Percentiles rank a stretch among this genome's conserved stretches.
These are phyloP conservation scores for Breviolum minutum DNA, from an alignment of 73 alveolate genomes.

Conservation along the genomic window DNA sequence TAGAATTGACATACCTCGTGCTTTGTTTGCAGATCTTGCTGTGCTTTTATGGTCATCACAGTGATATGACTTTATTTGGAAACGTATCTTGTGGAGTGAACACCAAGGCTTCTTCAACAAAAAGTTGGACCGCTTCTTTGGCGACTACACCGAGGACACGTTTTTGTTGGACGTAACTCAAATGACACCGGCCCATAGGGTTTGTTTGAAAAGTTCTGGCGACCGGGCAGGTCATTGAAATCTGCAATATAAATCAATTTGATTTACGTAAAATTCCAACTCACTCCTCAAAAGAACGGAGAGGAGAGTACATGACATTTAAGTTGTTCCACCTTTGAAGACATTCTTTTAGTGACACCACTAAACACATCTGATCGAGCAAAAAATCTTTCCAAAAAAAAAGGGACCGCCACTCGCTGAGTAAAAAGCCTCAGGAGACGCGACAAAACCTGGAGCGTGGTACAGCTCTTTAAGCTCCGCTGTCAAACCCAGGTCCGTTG, in stretches of 20 bases:
- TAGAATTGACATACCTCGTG: no score
- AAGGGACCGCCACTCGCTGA: not conserved
- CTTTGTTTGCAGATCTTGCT: no score
- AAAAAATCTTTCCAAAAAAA: no score
- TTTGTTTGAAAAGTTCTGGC: not conserved
- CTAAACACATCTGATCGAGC: no score
- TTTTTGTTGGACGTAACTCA: no score
- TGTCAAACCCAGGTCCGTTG: not conserved
- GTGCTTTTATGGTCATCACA: no score
- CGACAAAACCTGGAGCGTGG: conserved; percentile 92
- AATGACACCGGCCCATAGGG: not conserved
- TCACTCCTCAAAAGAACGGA: no score
- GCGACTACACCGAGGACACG: conserved; percentile 85
- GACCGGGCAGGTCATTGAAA: not conserved
- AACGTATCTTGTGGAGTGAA: no score
- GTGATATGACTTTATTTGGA: no score
- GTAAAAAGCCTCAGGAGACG: conserved; percentile 7
- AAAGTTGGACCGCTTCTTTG: conserved; percentile 95
- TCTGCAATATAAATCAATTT: not conserved
- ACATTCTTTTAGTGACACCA: no score
- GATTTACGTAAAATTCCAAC: no score
- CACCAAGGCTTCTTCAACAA: conserved; percentile 86
- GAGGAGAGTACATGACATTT: not conserved
- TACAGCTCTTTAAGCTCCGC: conserved; percentile 34
- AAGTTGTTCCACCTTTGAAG: not conserved